phyloP scores from a whole-genome alignment of 164 flowering plant genomes.

The Saururus chinensis region DNA sequence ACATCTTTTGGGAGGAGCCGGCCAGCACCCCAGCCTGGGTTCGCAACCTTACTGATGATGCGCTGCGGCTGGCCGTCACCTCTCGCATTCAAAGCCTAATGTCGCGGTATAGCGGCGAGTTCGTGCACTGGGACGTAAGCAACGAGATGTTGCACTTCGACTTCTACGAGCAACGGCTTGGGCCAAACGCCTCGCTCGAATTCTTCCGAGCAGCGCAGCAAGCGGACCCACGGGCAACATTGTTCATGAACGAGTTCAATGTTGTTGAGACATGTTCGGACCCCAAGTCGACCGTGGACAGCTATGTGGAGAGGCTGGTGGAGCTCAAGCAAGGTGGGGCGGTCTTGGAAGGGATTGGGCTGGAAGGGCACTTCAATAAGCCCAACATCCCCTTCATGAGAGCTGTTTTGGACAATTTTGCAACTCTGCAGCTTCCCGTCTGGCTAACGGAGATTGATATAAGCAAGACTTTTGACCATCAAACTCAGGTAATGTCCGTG shows the following conservation, averaged over 20 bases:
- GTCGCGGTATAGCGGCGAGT: conserved; percentile 57
- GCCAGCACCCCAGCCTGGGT: conserved; percentile 73
- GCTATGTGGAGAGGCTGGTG: conserved; percentile 39
- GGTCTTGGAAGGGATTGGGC: conserved; percentile 66
- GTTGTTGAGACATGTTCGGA: conserved; percentile 86
- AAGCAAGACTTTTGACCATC: conserved; percentile 33
- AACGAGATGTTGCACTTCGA: conserved; percentile 87
- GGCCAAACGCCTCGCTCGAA: conserved; percentile 43
- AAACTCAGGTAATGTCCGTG: conserved; percentile 42
- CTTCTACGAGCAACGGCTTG: conserved; percentile 71
- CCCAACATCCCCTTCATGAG: conserved; percentile 80
- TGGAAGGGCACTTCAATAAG: conserved; percentile 63
- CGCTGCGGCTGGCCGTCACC: conserved; percentile 42
- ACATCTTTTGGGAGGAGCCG: conserved; percentile 96
- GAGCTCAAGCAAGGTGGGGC: conserved; percentile 48
- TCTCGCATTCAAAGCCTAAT: conserved; percentile 60
- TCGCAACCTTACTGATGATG: conserved; percentile 39
- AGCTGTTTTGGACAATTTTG: conserved; percentile 73
- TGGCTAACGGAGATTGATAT: conserved; percentile 96
- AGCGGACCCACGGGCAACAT: conserved; percentile 61
- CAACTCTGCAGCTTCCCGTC: conserved; percentile 69
- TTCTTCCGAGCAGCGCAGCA: conserved; percentile 55
- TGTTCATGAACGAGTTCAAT: conserved; percentile 86
- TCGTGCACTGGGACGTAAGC: conserved; percentile 95
- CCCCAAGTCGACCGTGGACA: conserved; percentile 73